A percentile compares a stretch with the other conserved stretches of the same genome.
These are phyloP conservation scores for Lactarius trivialis DNA, from an alignment of 768 basidiomycete species.

Conservation along the genomic window DNA sequence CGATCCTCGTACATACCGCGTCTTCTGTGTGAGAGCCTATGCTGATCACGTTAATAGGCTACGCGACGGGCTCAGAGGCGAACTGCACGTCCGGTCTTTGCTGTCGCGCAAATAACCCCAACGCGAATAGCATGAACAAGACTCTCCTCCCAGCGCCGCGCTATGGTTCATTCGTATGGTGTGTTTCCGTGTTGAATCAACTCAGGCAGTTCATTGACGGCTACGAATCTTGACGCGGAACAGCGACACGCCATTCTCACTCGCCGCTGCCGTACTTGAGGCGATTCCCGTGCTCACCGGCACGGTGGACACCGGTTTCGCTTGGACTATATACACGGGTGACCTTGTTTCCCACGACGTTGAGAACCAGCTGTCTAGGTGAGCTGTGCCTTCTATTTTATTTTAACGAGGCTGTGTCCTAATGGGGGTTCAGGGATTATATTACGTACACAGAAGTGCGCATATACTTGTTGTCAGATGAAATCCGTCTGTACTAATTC, in stretches of 20 bases:
- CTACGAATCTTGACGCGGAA: neutral
- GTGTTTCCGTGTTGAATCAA: neutral
- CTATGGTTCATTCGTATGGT: conserved; percentile 61
- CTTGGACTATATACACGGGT: conserved; percentile 63
- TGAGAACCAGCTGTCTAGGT: conserved; percentile 57
- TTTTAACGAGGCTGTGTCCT: neutral
- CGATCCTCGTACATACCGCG: conserved; percentile 49
- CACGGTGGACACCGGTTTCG: conserved; percentile 54
- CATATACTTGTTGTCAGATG: neutral
- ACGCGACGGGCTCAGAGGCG: conserved; percentile 63
- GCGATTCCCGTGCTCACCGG: conserved; percentile 62
- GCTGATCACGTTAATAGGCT: conserved; percentile 42
- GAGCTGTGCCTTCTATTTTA: conserved; percentile 23
- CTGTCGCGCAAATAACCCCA: conserved; percentile 52
- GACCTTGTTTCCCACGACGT: conserved; percentile 71
- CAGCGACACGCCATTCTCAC: conserved; percentile 57
- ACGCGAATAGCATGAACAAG: conserved; percentile 42
- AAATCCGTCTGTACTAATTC: conserved; percentile 5
- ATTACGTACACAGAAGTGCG: conserved; percentile 58
- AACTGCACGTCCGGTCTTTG: conserved; percentile 65
- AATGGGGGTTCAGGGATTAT: conserved; percentile 40
- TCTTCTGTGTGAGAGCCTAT: neutral
- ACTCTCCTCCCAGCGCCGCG: conserved; percentile 57
- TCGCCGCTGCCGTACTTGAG: conserved; percentile 53
- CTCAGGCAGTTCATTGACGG: neutral